phyloP scores from a whole-genome alignment of 2,329 filamentous ascomycete genomes.

The Fragosphaeria purpurea region DNA sequence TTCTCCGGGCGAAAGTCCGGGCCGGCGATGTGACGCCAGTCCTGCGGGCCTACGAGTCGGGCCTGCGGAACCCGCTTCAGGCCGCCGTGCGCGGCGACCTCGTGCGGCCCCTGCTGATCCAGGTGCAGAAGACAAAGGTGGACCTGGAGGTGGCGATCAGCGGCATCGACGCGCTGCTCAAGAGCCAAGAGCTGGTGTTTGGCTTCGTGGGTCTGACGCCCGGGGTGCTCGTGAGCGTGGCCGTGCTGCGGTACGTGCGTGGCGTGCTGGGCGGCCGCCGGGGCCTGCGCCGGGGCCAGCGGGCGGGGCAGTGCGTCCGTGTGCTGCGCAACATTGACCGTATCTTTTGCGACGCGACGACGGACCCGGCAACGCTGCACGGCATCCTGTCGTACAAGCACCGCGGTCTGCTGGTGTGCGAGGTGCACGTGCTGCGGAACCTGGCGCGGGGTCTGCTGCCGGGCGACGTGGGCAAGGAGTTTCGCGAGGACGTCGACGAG shows the following conservation, averaged over 20 bases:
- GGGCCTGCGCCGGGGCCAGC: constrained; percentile 54
- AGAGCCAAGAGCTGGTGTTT: constrained; percentile 94
- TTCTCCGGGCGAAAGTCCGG: constrained; percentile 69
- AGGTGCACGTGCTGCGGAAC: constrained; percentile 72
- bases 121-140: constrained; percentile 98
- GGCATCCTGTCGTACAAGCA: constrained; percentile 82
- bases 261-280: constrained; percentile 59
- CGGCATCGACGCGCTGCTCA: constrained; percentile 87
- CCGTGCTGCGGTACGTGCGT: constrained; percentile 61
- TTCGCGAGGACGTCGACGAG: constrained; percentile 79
- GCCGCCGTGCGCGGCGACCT: constrained; percentile 81
- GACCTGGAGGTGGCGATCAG: constrained; percentile 94
- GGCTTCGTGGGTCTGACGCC: constrained; percentile 94
- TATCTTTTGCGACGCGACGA: constrained; percentile 54
- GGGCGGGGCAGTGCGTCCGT: constrained; percentile 61
- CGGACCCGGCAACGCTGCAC: constrained; percentile 48
- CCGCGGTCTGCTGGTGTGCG: constrained; percentile 79
- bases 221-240: constrained; percentile 76
- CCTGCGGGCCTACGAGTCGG: constrained; percentile 80
- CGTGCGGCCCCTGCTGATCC: constrained; percentile 81
- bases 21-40: constrained; percentile 92
- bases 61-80: constrained; percentile 69
- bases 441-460: constrained; percentile 61
- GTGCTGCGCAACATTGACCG: constrained; percentile 83
- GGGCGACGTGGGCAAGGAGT: constrained; percentile 67